A percentile compares a stretch with the other conserved stretches of the same genome.
Evolutionary conservation across 805 yeast species (phyloP).

Genomic region (Teunomyces kruisii): DNA sequence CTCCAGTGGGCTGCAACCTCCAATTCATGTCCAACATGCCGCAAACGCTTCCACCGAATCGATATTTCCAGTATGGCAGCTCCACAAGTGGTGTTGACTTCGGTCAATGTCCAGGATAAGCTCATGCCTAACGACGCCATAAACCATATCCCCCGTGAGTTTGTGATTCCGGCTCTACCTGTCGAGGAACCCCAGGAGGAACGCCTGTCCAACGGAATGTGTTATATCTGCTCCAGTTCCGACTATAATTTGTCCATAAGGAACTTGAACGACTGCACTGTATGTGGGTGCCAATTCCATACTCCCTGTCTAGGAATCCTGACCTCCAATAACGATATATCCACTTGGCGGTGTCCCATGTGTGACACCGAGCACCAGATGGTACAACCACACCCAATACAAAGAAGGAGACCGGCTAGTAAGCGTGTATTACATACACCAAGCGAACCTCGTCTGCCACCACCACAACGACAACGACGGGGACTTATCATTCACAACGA

Average conservation of each 20-base stretch:
- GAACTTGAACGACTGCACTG: slow-evolving; percentile 25
- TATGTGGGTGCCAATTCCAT: slow-evolving; percentile 43
- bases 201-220: slow-evolving; percentile 20
- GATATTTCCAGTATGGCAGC: slow-evolving; percentile 21
- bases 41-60: slow-evolving; percentile 43
- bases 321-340: slow-evolving; percentile 7
- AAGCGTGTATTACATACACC: neutral
- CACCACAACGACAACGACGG: neutral
- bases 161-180: slow-evolving; percentile 20
- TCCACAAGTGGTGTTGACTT: neutral
- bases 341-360: slow-evolving; percentile 50
- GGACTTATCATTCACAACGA: slow-evolving; percentile 29
- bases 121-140: slow-evolving; percentile 36
- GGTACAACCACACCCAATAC: neutral
- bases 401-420: neutral
- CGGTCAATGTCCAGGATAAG: slow-evolving; percentile 27
- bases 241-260: slow-evolving; percentile 22
- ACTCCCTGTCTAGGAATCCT: slow-evolving; percentile 36
- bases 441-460: neutral
- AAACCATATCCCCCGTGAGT: slow-evolving; percentile 37
- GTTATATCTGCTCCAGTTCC: slow-evolving; percentile 36
- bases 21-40: slow-evolving; percentile 63
- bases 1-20: slow-evolving; percentile 56
- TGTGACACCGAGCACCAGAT: slow-evolving; percentile 45
- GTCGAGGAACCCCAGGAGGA: neutral